These are phyloP conservation scores for Aegle marmelos DNA, from an alignment of 345 rosid genomes.

Conservation along the genomic window DNA sequence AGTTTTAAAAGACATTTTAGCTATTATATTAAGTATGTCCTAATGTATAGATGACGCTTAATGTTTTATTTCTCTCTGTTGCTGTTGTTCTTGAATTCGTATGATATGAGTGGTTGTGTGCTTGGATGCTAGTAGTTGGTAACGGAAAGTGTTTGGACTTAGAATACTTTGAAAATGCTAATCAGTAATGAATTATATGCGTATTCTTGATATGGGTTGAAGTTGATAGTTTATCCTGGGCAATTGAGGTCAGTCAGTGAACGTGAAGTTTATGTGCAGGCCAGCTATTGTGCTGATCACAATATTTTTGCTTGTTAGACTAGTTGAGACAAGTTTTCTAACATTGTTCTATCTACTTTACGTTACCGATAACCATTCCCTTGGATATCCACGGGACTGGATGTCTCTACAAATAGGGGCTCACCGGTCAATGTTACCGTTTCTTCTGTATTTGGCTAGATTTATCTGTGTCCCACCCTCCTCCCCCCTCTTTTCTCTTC, in stretches of 20 bases:
- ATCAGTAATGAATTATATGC: neutral
- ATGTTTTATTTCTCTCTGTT: neutral
- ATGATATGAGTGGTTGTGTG: neutral
- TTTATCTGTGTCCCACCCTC: no score
- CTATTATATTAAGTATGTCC: neutral
- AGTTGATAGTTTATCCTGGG: neutral
- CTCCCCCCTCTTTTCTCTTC: no score
- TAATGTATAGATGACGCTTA: neutral
- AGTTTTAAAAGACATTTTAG: neutral
- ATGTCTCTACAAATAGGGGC: no score
- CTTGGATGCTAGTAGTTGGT: neutral
- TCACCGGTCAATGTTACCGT: neutral
- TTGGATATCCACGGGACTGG: neutral
- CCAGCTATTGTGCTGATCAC: neutral
- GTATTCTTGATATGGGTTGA: neutral
- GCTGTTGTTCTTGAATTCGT: neutral
- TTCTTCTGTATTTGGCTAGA: no score
- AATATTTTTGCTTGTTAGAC: neutral
- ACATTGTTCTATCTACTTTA: neutral
- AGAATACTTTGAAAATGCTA: neutral
- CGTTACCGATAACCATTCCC: neutral
- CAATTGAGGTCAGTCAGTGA: neutral
- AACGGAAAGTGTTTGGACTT: neutral
- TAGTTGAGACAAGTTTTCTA: neutral
- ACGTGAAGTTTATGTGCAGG: neutral